Evolutionary conservation across 192 early-diverging fungal species (phyloP), one percentile per base, ranked within the genome.

Genomic region (Coemansia sp.): DNA sequence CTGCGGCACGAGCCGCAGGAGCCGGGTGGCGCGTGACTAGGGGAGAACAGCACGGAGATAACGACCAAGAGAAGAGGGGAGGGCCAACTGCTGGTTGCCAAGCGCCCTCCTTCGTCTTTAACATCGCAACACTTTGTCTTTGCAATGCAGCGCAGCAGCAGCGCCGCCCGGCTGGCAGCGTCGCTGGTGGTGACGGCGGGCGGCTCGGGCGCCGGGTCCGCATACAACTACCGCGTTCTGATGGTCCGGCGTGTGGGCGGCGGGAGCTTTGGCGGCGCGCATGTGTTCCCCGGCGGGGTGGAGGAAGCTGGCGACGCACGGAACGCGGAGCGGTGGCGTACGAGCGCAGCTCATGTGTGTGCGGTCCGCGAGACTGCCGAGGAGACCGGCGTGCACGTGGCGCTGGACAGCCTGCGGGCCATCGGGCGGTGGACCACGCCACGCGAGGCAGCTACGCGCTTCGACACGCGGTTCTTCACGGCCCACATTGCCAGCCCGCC

Each of bases 281-380:
- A 41, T 1, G 75, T 70, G 58, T 77, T 77, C 46, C 75, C 75
- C 2, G 75, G 75, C 35, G 75, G 75, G 33, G 45, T 63, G 10
- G 47, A 51, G 15, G 75, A 77, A 18, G n/a, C 42, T 0, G 11
- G 23, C n/a, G 68, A 71, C 53, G 8, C 9, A 32, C 17, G 33
- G 21, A 22, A 25, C 26, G 25, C 32, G 6, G 4, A 5, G 23
- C 31, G 27, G 29, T 15, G 31, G 37, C 18, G 26, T 6, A 34
- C 17, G 30, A 35, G 25, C 14, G 26, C 76, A 19, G 75, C 68
- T 48, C 76, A 70, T 23, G 67, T 83, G 13, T 88, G 85, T 48
- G 89, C 89, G 1, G 67, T 88, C 15, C 82, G 89, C 34, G 86
- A 93, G 63, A 89, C 92, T 0, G 87, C 83, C 58, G 92, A 94